Conservation (phyloP, 2,329 filamentous ascomycete genomes). For the Helicocarpus griseus region DNA sequence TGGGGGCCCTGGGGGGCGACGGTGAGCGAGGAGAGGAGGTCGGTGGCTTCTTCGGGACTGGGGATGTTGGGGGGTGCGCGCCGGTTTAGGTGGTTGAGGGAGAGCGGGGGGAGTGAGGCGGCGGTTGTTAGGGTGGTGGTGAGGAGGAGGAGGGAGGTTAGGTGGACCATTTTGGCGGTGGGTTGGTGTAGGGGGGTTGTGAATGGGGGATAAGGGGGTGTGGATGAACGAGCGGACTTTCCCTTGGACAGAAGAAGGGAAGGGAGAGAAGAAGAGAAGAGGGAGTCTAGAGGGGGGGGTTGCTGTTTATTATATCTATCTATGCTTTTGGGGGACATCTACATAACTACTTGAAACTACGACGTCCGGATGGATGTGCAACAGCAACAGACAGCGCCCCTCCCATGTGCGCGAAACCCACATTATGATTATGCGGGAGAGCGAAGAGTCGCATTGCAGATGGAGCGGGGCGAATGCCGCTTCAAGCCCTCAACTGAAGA, state of each 20-base stretch:
- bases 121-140: constrained; percentile 13
- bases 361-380: no score
- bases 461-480: neutral
- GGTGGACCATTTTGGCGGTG: neutral
- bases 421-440: neutral
- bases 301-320: neutral
- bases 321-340: no score
- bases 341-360: no score
- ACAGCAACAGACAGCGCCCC: no score
- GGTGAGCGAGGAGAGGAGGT: constrained; percentile 48
- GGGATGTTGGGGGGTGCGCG: constrained; percentile 54
- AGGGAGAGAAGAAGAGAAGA: constrained; percentile 9
- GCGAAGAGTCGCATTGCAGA: neutral
- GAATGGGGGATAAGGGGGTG: no score
- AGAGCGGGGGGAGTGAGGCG: constrained; percentile 13
- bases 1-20: constrained; percentile 48
- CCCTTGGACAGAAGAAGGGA: no score
- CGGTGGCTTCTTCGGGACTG: constrained; percentile 45
- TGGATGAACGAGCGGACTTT: no score
- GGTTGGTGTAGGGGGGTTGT: neutral
- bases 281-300: neutral
- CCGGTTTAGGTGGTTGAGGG: constrained; percentile 1
- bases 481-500: no score
- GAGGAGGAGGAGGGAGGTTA: constrained; percentile 10
- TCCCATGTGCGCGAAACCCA: neutral